These are phyloP conservation scores for Irpex sp. DNA, from an alignment of 1,284 basidiomycete genomes.

Conservation along the genomic window DNA sequence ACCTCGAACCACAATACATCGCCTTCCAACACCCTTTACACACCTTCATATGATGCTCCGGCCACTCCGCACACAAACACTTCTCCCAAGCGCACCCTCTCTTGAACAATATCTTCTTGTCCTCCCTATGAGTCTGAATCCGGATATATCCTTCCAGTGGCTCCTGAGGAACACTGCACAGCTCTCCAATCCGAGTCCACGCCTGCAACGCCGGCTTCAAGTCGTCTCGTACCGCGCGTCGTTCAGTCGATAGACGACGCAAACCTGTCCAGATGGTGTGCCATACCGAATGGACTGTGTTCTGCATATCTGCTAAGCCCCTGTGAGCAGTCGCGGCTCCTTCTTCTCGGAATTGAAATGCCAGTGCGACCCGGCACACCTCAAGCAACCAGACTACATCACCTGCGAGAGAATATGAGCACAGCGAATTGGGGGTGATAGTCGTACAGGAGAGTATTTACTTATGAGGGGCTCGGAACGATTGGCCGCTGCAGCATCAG, in stretches of 20 bases:
- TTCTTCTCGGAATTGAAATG: neutral
- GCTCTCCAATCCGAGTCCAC: neutral
- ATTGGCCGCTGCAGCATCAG: too few relatives aligned
- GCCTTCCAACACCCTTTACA: neutral
- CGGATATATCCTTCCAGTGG: too few relatives aligned
- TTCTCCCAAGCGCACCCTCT: neutral
- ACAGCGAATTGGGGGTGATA: neutral
- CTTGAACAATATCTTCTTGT: neutral
- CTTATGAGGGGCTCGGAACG: neutral
- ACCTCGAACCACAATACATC: neutral
- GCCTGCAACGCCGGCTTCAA: neutral
- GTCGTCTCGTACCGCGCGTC: neutral
- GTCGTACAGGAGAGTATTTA: neutral
- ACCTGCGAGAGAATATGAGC: neutral
- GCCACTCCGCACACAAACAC: neutral
- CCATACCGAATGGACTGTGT: neutral
- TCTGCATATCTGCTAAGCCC: neutral
- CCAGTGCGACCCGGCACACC: neutral
- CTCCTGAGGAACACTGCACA: neutral
- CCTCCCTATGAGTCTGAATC: too few relatives aligned
- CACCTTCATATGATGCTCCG: neutral
- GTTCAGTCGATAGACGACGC: neutral
- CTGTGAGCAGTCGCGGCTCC: neutral
- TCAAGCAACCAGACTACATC: neutral
- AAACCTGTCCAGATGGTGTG: neutral